Percentiles rank a stretch among this genome's conserved stretches.
phyloP scores from a whole-genome alignment of 176 grass and related monocot species.

The Rhynchospora breviuscula region DNA sequence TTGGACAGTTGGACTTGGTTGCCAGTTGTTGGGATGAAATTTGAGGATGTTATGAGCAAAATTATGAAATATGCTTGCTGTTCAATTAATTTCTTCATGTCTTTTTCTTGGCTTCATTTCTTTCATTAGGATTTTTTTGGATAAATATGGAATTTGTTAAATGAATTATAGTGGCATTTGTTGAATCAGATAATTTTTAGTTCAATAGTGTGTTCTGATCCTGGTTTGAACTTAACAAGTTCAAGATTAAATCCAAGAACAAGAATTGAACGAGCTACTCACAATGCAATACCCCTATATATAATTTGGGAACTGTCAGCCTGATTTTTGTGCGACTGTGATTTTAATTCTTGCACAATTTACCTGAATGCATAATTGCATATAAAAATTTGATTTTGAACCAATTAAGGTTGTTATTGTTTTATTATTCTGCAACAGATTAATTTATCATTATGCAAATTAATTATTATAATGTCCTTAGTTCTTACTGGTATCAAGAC shows the following conservation, averaged over 20 bases:
- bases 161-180: not conserved
- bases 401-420: not conserved
- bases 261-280: not conserved
- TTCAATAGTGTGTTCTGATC: not conserved
- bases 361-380: not conserved
- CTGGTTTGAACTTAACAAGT: not conserved
- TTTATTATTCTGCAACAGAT: not conserved
- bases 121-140: too few relatives aligned
- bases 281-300: not conserved
- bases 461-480: not conserved
- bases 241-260: not conserved
- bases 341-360: not conserved
- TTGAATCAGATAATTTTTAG: not conserved
- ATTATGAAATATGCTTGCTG: slow-evolving; percentile 6
- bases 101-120: too few relatives aligned
- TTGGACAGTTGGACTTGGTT: not conserved
- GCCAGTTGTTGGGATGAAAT: not conserved
- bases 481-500: not conserved
- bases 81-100: not conserved
- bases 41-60: not conserved
- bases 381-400: not conserved
- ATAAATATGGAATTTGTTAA: not conserved
- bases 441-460: not conserved
- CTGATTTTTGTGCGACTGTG: not conserved
- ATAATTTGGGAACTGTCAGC: not conserved